phyloP scores from a whole-genome alignment of 2,329 filamentous ascomycete species.

The Talaromyces sp. region DNA sequence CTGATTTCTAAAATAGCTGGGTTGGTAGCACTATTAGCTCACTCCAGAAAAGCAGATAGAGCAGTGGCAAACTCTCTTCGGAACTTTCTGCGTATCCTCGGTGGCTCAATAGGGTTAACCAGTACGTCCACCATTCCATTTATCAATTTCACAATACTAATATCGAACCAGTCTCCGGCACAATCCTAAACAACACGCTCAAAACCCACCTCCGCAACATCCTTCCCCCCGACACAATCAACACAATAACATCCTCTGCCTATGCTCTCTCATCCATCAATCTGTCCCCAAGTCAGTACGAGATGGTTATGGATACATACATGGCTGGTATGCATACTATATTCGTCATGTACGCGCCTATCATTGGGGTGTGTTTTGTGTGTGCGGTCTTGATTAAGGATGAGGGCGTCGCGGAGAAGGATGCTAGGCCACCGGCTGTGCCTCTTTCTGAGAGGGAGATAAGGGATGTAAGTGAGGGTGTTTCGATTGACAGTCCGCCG shows the following conservation, averaged over 20 bases:
- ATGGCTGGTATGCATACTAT: constrained; percentile 15
- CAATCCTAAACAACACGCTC: constrained; percentile 14
- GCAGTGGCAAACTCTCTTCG: constrained; percentile 13
- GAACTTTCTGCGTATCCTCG: constrained; percentile 14
- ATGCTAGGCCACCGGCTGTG: background rate
- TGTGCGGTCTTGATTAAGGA: constrained; percentile 11
- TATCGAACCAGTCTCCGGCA: constrained; percentile 4
- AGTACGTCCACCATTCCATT: background rate
- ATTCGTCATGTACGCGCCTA: constrained; percentile 11
- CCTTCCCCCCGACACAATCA: background rate
- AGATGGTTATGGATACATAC: constrained; percentile 3
- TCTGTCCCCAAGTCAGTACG: background rate
- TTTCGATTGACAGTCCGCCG: background rate
- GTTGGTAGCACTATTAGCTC: constrained; percentile 8
- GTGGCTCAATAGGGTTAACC: constrained; percentile 12
- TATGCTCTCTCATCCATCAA: background rate
- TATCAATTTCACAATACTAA: background rate
- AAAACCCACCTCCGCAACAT: background rate
- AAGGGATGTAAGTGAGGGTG: background rate
- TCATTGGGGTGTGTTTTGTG: constrained; percentile 12
- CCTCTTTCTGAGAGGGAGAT: background rate
- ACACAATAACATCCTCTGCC: constrained; percentile 11
- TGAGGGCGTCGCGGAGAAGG: constrained; percentile 12
- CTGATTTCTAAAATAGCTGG: background rate
- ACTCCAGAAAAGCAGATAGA: constrained; percentile 14